Base-by-base conservation (phyloP, 2,329 filamentous ascomycete species). In the Colletotrichum endophyticum region DNA sequence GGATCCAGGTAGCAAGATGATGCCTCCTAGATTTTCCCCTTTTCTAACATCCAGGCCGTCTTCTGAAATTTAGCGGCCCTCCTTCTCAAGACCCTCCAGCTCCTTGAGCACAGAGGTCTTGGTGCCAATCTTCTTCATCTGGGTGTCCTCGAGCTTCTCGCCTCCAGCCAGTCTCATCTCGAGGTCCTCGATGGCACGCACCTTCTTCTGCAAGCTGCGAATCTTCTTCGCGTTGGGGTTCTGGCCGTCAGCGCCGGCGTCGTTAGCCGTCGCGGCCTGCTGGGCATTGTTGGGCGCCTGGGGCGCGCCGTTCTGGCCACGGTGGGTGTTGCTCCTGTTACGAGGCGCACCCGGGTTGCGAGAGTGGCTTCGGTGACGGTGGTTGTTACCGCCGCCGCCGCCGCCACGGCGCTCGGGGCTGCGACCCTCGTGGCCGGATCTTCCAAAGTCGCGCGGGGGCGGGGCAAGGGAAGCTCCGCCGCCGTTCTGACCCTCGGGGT, bases 61-160 rank as follows among this genome's bases (percentile, higher is more conserved):
- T 6, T 63, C 30, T 13, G 27, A 53, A 13, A 53, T 53, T 66
- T 53, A 77, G 66, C 66, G 62, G 22, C 72, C 72, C 44, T 75
- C 72, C 66, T 59, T 77, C 73, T 78, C 88, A 70, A 96, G 84
- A 9, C 85, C 87, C 63, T 94, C 91, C 76, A 99, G 88, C 87
- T 99, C 97, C 86, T 94, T 95, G 78, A 96, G 89, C 75, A 99
- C 96, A 19, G 91, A 87, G 66, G 93, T 89, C 88, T 99, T 98
- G 27, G 96, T 99, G 72, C 92, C 91, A 81, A 99, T 99, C 91
- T 99, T 99, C 90, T 98, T 98, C 86, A 99, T 93, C 88, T 99
- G 97, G 36, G 97, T 99, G 83, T 98, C 96, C 87, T 99, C 97
- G 77, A 99, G 88, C 90, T 98, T 99, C 90, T 99, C 97, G 7